Conservation (phyloP, 768 basidiomycete genomes). For the Lactifluus echinatus region DNA sequence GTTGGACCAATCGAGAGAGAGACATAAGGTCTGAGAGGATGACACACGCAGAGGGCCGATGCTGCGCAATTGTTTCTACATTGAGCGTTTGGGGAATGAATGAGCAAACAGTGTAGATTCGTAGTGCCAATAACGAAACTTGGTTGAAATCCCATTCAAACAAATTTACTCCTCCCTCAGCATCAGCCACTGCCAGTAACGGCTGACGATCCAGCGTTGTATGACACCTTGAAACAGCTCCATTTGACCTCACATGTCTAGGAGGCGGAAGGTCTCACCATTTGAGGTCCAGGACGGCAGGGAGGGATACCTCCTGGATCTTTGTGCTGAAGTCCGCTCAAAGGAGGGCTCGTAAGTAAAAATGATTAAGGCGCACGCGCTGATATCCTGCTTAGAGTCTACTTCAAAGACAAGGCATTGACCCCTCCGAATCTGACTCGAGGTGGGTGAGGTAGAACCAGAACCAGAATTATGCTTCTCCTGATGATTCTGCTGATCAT, state of each 20-base stretch:
- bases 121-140: constrained; percentile 29
- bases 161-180: constrained; percentile 70
- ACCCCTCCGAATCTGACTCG: constrained; percentile 45
- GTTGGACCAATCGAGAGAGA: constrained; percentile 92
- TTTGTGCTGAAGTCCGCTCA: constrained; percentile 32
- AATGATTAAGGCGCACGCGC: constrained; percentile 16
- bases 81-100: background rate
- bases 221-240: constrained; percentile 54
- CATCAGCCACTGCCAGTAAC: constrained; percentile 69
- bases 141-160: constrained; percentile 45
- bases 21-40: constrained; percentile 56
- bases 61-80: constrained; percentile 28
- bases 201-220: constrained; percentile 34
- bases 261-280: constrained; percentile 44
- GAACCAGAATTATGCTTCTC: constrained; percentile 1
- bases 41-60: constrained; percentile 41
- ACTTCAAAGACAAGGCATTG: constrained; percentile 64
- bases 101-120: background rate
- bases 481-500: constrained; percentile 26
- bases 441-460: background rate
- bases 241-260: background rate
- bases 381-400: constrained; percentile 31
- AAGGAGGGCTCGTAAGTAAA: background rate
- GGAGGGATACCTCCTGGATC: constrained; percentile 59
- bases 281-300: constrained; percentile 90